These are phyloP conservation scores for Cordyceps pruinosa DNA, from an alignment of 2,329 filamentous ascomycete species.

Conservation along the genomic window DNA sequence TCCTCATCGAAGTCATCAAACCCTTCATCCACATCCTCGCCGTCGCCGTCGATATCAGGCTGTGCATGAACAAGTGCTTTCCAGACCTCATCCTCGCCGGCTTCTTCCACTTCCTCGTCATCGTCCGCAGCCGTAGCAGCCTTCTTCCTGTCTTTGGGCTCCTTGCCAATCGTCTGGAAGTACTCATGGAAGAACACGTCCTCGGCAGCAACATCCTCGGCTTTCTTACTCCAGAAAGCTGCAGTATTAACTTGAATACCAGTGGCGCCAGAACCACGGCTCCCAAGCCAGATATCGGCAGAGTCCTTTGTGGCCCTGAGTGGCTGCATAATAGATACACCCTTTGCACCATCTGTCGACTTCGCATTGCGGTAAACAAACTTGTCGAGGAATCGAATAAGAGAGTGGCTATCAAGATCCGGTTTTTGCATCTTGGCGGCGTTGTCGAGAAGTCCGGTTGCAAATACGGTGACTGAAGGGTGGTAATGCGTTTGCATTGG, in stretches of 20 bases:
- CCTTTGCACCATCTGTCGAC: conserved; percentile 58
- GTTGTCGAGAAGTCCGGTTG: conserved; percentile 61
- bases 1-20: conserved; percentile 44
- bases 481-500: conserved; percentile 66
- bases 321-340: conserved; percentile 94
- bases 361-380: conserved; percentile 98
- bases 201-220: conserved; percentile 79
- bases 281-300: conserved; percentile 50
- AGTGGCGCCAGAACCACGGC: conserved; percentile 35
- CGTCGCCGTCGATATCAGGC: conserved; percentile 54
- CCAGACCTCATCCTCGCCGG: conserved; percentile 78
- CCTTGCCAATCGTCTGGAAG: conserved; percentile 69
- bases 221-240: conserved; percentile 84
- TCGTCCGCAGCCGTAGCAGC: conserved; percentile 39
- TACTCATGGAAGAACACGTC: conserved; percentile 99
- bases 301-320: conserved; percentile 49
- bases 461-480: conserved; percentile 83
- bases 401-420: conserved; percentile 79
- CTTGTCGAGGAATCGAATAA: conserved; percentile 93
- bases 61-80: conserved; percentile 77
- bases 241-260: conserved; percentile 66
- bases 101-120: conserved; percentile 48
- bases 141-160: conserved; percentile 47
- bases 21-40: conserved; percentile 47
- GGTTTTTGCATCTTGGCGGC: conserved; percentile 76